A percentile compares a stretch with the other conserved stretches of the same genome.
These are phyloP conservation scores for Chenopodium quinoa DNA, from an alignment of 148 eudicot genomes.

Conservation along the genomic window DNA sequence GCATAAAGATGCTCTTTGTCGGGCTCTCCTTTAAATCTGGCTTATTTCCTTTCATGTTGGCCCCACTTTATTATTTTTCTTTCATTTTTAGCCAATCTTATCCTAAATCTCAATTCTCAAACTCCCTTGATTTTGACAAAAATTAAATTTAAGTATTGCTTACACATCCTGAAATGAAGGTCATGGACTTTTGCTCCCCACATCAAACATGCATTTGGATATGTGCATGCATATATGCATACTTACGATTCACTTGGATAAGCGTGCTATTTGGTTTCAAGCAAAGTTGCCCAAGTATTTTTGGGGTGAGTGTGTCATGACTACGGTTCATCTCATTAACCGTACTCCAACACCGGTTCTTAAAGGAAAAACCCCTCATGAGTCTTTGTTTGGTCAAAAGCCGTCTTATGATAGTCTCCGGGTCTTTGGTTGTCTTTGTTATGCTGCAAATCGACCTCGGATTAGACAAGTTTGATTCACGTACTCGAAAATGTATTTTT, in stretches of 20 bases:
- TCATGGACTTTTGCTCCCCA: conserved; percentile 15
- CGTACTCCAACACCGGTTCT: no score
- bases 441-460: no score
- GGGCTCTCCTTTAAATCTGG: conserved; percentile 20
- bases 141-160: no score
- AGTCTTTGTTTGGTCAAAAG: no score
- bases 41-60: conserved; percentile 10
- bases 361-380: no score
- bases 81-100: conserved; percentile 24
- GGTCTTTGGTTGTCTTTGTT: no score
- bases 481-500: no score
- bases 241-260: background rate
- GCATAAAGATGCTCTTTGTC: conserved; percentile 40
- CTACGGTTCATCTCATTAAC: no score
- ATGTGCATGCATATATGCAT: background rate
- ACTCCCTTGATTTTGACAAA: conserved; percentile 6
- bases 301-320: no score
- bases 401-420: no score
- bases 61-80: background rate
- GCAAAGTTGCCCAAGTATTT: no score
- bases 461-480: no score
- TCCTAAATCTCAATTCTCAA: conserved; percentile 10
- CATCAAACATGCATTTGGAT: conserved; percentile 7
- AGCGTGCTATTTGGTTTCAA: background rate
- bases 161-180: conserved; percentile 11